These are phyloP conservation scores for Zymoseptoria ardabiliae DNA, from an alignment of 2,329 filamentous ascomycete genomes.

Conservation along the genomic window DNA sequence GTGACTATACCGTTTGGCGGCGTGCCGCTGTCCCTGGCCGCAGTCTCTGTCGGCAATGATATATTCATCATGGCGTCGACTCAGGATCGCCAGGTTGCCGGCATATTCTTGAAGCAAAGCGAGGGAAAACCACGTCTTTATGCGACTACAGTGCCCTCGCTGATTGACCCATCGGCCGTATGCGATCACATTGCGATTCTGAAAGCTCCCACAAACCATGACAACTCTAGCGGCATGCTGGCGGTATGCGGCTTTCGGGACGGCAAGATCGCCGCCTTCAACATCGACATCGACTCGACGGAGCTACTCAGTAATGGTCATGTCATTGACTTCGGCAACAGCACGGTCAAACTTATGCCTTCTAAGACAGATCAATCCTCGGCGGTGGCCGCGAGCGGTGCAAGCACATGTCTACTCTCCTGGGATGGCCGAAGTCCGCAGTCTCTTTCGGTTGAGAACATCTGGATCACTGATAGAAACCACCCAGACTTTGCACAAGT, in stretches of 20 bases:
- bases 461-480: conserved; percentile 25
- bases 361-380: conserved; percentile 6
- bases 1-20: neutral
- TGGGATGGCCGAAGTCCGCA: conserved; percentile 13
- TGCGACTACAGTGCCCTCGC: conserved; percentile 1
- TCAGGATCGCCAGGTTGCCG: conserved; percentile 7
- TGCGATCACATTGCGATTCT: conserved; percentile 24
- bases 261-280: conserved; percentile 19
- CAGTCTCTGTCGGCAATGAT: neutral
- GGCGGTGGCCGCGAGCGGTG: conserved; percentile 21
- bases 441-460: conserved; percentile 16
- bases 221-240: conserved; percentile 4
- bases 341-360: conserved; percentile 20
- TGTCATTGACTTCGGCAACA: conserved; percentile 17
- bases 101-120: conserved; percentile 4
- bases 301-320: conserved; percentile 5
- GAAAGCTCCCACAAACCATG: neutral
- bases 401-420: conserved; percentile 19
- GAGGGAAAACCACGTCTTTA: conserved; percentile 1
- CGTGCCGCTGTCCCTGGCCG: conserved; percentile 14
- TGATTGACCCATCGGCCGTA: conserved; percentile 2
- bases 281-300: conserved; percentile 4
- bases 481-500: conserved; percentile 22
- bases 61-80: conserved; percentile 11
- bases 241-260: conserved; percentile 25